Evolutionary conservation across 306 rosid species (phyloP), one percentile per base, ranked within the genome.

Genomic region (Oxytropis ochrocephala): DNA sequence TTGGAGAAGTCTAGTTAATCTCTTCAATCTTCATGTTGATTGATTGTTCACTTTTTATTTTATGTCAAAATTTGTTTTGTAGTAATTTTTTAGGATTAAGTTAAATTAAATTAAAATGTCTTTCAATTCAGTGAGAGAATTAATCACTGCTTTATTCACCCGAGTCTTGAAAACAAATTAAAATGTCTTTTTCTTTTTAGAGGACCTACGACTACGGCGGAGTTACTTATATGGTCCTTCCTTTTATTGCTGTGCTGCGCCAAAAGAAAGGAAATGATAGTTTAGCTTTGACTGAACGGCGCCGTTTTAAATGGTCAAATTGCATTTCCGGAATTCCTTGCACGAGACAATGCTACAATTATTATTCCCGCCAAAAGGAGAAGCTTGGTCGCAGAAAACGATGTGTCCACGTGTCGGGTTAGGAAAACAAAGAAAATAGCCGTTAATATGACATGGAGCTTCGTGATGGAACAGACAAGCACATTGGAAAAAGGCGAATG

Each of bases 381-480:
- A n/a, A 53, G 57, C 10, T 14, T 42, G 18, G 36, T 35, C 16
- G 21, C 27, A 41, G 43, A 70, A 64, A 75, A 27, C 14, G 62
- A 61, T 8, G 14, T 6, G 0, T 64, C 69, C 90, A 88, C 88
- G 96, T 90, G 91, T 81, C 73, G 11, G 6, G 49, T 41, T 38
- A n/a, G 75, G 73, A 65, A 62, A 78, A 4, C 14, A 6, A 49
- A 43, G 7, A 59, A 68, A 90, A 88, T 84, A 77, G 80, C 96
- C 96, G 95, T 90, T 90, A 84, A 62, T 49, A 54, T 73, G 80
- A 78, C 84, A 65, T 55, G 72, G 75, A 33, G 43, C 49, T 76
- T 75, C 8, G 56, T 10, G 29, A 50, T 4, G 64, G 67, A 75
- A 17, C 67, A 56, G 82, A 73, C 64, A 77, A 33, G 51, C 41